Percentiles rank a stretch among this genome's conserved stretches.
phyloP scores from a whole-genome alignment of 768 basidiomycete genomes.

The Russula virescens region DNA sequence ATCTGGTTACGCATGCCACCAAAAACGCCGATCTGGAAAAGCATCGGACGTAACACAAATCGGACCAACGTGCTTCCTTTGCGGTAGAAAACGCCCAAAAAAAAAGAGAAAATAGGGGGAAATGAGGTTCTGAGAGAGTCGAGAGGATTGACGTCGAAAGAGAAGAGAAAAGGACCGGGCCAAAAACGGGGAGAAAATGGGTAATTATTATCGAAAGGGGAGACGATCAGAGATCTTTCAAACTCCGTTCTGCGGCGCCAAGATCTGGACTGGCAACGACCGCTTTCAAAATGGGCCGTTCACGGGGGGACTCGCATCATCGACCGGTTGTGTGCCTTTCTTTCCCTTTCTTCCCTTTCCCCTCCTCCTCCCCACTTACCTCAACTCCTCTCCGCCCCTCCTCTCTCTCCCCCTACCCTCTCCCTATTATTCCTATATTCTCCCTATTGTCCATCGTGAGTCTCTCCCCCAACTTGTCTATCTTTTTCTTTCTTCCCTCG shows the following conservation, averaged over 20 bases:
- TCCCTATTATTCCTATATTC: neutral
- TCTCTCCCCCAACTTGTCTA: neutral
- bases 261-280: constrained; percentile 24
- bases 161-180: neutral
- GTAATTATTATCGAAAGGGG: constrained; percentile 2
- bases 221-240: constrained; percentile 24
- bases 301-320: constrained; percentile 15
- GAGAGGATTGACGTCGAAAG: neutral
- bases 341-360: constrained; percentile 25
- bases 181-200: neutral
- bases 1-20: constrained; percentile 24
- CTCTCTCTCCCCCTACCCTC: neutral
- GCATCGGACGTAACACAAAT: constrained; percentile 16
- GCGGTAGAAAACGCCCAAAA: neutral
- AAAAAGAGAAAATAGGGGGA: neutral
- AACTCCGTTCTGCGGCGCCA: constrained; percentile 26
- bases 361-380: constrained; percentile 25
- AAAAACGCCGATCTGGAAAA: constrained; percentile 26
- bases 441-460: neutral
- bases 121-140: neutral
- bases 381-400: neutral
- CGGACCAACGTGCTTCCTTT: neutral
- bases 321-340: constrained; percentile 13
- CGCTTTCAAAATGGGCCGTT: constrained; percentile 23
- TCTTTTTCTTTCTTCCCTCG: neutral